phyloP scores from a whole-genome alignment of 164 flowering plant species.

The Macadamia integrifolia region DNA sequence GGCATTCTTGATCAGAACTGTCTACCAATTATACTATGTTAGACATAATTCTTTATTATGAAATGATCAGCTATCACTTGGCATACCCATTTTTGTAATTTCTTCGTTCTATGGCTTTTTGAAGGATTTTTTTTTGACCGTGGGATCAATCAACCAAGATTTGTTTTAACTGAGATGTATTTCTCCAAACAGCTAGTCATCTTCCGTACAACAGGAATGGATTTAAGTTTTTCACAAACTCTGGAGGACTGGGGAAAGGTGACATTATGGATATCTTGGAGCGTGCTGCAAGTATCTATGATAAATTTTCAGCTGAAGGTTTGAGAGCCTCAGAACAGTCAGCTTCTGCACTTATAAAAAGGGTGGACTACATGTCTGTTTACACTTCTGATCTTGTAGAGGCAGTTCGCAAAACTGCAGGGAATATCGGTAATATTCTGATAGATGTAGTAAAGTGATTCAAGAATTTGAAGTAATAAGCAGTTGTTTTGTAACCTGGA shows the following conservation, averaged over 20 bases:
- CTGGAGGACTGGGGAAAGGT: constrained; percentile 90
- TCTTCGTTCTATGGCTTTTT: neutral
- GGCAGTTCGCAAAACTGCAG: constrained; percentile 91
- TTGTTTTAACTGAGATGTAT: constrained; percentile 7
- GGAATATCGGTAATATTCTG: constrained; percentile 51
- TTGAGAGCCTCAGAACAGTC: constrained; percentile 27
- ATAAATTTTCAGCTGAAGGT: constrained; percentile 36
- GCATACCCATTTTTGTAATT: constrained; percentile 1
- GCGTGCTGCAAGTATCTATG: constrained; percentile 75
- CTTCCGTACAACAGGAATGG: constrained; percentile 98
- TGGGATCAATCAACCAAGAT: neutral
- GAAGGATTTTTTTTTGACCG: neutral
- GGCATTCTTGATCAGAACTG: neutral
- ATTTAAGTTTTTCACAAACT: constrained; percentile 86
- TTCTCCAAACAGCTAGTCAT: constrained; percentile 80
- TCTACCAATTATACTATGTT: no score
- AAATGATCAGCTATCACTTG: neutral
- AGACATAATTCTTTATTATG: no score
- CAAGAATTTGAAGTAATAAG: neutral
- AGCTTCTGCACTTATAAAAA: constrained; percentile 45
- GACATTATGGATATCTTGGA: constrained; percentile 90
- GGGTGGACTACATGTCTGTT: constrained; percentile 81
- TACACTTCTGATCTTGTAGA: constrained; percentile 85
- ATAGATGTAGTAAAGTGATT: neutral
- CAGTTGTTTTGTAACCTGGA: no score